Evolutionary conservation across 345 rosid species (phyloP).

Genomic region (Clarkia xantiana): DNA sequence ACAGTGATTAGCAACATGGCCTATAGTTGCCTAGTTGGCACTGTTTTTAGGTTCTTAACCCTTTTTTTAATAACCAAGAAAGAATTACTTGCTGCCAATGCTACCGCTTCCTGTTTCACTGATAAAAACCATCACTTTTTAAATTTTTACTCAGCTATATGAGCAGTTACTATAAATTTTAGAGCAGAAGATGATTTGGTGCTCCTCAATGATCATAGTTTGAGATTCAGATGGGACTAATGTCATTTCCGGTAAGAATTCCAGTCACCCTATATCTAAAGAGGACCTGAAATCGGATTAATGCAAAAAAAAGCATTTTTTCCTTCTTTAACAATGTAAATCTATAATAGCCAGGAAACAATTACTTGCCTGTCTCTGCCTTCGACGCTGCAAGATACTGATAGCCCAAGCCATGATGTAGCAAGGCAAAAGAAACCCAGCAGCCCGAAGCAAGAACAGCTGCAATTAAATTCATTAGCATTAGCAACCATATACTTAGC

Average conservation of each 20-base stretch:
- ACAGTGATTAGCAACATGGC: too few relatives aligned
- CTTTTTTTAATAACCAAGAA: too few relatives aligned
- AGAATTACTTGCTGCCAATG: constrained; percentile 75
- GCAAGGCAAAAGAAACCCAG: constrained; percentile 53
- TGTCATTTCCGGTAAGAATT: too few relatives aligned
- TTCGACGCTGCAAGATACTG: constrained; percentile 35
- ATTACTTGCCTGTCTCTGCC: constrained; percentile 33
- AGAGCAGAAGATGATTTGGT: neutral
- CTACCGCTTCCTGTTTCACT: constrained; percentile 63
- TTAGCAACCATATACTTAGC: neutral
- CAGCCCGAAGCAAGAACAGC: constrained; percentile 79
- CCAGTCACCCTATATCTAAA: too few relatives aligned
- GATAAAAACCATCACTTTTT: neutral
- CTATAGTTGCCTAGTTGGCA: too few relatives aligned
- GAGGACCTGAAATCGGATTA: too few relatives aligned
- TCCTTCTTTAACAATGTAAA: neutral
- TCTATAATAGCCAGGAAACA: neutral
- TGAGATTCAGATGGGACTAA: too few relatives aligned
- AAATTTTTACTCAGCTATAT: too few relatives aligned
- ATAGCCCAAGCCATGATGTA: constrained; percentile 53
- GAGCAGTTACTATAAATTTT: neutral
- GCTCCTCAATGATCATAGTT: too few relatives aligned
- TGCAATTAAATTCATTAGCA: constrained; percentile 14
- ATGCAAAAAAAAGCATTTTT: too few relatives aligned
- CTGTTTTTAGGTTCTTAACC: too few relatives aligned